Percentiles rank a stretch among this genome's conserved stretches.
These are phyloP conservation scores for Suillus subluteus DNA, from an alignment of 768 basidiomycete genomes.

Conservation along the genomic window DNA sequence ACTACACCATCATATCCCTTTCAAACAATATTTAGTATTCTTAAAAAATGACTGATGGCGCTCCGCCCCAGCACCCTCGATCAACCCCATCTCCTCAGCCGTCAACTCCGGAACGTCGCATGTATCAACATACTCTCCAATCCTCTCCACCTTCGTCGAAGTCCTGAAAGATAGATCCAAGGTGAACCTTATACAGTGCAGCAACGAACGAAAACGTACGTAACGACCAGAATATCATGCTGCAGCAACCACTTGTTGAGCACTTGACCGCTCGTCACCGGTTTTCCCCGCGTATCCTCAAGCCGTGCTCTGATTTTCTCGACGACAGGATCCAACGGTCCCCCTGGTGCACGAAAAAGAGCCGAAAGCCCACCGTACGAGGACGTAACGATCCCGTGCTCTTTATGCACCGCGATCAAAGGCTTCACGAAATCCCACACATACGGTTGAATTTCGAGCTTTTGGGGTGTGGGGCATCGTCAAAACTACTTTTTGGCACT, in stretches of 20 bases:
- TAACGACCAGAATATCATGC: constrained; percentile 9
- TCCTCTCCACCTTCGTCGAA: background rate
- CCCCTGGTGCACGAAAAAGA: constrained; percentile 29
- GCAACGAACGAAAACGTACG: background rate
- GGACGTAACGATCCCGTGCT: constrained; percentile 28
- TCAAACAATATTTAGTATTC: background rate
- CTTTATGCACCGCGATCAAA: constrained; percentile 21
- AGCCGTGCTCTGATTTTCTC: constrained; percentile 23
- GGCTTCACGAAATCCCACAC: constrained; percentile 33
- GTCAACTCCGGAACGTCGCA: background rate
- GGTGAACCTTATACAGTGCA: background rate
- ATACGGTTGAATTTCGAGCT: constrained; percentile 77
- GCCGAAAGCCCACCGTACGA: constrained; percentile 39
- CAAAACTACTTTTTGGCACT: background rate
- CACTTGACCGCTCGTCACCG: constrained; percentile 23
- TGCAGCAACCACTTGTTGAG: constrained; percentile 22
- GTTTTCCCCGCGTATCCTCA: constrained; percentile 16
- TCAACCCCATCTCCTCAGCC: background rate
- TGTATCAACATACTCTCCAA: background rate
- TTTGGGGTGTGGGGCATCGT: background rate
- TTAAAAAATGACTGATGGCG: background rate
- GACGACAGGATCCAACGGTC: constrained; percentile 37
- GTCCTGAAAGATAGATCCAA: background rate
- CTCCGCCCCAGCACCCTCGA: background rate
- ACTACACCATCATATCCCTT: background rate